phyloP scores from a whole-genome alignment of 495 filamentous ascomycete genomes.

The Parmelia sp. region DNA sequence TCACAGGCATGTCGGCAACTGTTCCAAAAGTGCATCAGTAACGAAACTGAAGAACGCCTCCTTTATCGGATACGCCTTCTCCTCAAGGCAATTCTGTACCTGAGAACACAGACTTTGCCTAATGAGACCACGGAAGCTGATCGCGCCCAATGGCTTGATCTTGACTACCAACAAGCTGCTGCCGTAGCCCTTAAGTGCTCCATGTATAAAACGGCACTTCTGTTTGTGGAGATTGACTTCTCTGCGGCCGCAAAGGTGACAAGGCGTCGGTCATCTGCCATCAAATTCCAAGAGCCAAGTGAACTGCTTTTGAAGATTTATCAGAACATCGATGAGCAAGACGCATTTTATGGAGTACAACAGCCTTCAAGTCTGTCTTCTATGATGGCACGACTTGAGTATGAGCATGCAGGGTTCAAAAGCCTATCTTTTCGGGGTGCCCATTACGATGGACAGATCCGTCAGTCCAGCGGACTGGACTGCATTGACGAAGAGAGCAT shows the following conservation, averaged over 20 bases:
- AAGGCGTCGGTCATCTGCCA: slow-evolving; percentile 62
- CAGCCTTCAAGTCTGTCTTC: slow-evolving; percentile 67
- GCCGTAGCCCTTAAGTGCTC: slow-evolving; percentile 72
- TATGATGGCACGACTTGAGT: slow-evolving; percentile 78
- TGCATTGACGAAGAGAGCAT: slow-evolving; percentile 38
- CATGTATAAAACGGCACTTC: slow-evolving; percentile 77
- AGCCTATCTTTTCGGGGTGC: slow-evolving; percentile 87
- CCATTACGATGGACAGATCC: slow-evolving; percentile 79
- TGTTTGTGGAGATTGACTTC: slow-evolving; percentile 70
- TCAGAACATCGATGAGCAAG: slow-evolving; percentile 87
- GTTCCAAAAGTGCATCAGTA: slow-evolving; percentile 21
- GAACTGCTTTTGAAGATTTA: slow-evolving; percentile 74
- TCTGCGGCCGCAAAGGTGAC: slow-evolving; percentile 50
- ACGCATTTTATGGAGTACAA: slow-evolving; percentile 90
- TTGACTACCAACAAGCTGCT: slow-evolving; percentile 68
- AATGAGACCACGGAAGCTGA: slow-evolving; percentile 71
- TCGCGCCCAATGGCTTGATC: slow-evolving; percentile 75
- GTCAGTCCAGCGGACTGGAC: slow-evolving; percentile 38
- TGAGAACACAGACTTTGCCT: slow-evolving; percentile 72
- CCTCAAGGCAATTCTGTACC: slow-evolving; percentile 76
- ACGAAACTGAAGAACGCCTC: slow-evolving; percentile 28
- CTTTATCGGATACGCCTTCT: slow-evolving; percentile 53
- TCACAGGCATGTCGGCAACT: slow-evolving; percentile 32
- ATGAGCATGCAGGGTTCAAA: slow-evolving; percentile 81
- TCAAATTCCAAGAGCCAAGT: slow-evolving; percentile 51